phyloP scores from a whole-genome alignment of 345 rosid species.

The Abelmoschus esculentus region DNA sequence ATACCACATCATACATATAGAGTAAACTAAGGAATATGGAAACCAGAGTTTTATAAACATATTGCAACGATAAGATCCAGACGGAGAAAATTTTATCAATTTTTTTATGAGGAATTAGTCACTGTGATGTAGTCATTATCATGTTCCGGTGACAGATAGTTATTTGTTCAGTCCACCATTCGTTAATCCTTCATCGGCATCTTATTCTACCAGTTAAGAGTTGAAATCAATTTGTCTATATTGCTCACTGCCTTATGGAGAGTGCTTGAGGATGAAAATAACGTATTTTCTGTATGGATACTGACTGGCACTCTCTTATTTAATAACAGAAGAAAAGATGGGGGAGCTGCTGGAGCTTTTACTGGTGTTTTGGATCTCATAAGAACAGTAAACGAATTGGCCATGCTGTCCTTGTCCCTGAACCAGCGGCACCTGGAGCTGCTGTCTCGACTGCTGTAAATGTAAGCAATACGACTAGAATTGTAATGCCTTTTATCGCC shows the following conservation, averaged over 20 bases:
- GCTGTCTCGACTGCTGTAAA: constrained; percentile 30
- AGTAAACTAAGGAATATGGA: not conserved
- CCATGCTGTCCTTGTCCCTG: constrained; percentile 76
- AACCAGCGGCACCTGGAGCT: constrained; percentile 37
- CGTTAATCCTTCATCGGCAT: not conserved
- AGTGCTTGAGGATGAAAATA: not conserved
- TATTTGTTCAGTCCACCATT: not conserved
- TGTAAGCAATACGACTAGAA: constrained; percentile 37
- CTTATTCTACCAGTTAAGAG: not conserved
- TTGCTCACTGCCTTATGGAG: not conserved
- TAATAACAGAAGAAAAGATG: constrained; percentile 68
- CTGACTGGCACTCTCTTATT: constrained; percentile 9
- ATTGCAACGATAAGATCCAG: not conserved
- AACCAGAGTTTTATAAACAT: not conserved
- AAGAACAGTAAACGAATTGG: constrained; percentile 69
- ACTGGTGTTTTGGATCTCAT: constrained; percentile 74
- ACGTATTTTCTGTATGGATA: not conserved
- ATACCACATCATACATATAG: not conserved
- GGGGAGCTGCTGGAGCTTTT: constrained; percentile 74
- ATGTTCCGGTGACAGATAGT: not conserved
- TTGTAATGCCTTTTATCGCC: constrained; percentile 64
- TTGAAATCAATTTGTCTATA: not conserved
- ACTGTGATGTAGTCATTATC: not conserved
- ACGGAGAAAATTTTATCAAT: not conserved
- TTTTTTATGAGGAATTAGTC: not conserved